Evolutionary conservation across 2,329 filamentous ascomycete genomes (phyloP), one percentile per base, ranked within the genome.

Genomic region (Fusarium phyllophilum): DNA sequence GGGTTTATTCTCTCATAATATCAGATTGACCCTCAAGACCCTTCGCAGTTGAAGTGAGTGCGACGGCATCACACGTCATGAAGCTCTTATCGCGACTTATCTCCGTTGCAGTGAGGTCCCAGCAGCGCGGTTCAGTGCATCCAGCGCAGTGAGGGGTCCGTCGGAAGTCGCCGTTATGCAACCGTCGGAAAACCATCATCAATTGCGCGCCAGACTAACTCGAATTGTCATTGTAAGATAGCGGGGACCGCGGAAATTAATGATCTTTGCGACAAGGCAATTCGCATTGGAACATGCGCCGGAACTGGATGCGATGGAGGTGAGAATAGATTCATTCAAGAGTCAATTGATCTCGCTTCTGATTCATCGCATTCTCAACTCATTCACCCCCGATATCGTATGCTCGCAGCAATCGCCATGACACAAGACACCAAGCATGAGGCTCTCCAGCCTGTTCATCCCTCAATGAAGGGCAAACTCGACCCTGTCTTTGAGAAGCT

Each of bases 401-500:
- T 24, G 29, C 31, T 24, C 4, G 1, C 18, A 22, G 17, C 31
- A 49, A 29, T 34, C 9, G 20, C 24, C 26, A 72, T 74, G 72
- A 62, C 71, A 4, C 61, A 62, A 52, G 55, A 61, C 33, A 42
- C 36, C n/a, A 69, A 74, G 48, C 83, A 86, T 75, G 84, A 86
- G 78, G 82, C 83, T 29, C 81, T 87, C 55, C 86, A 88, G 76
- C 84, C 85, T 26, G 82, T 88, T 62, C 85, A 86, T 72, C 84
- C 85, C 26, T 83, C 84, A 10, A 82, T 87, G 77, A 81, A 83
- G 26, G 82, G 83, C 61, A 83, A 83, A 59, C 79, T 88, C 31
- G 85, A 87, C 76, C 84, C 85, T 10, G 79, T 79, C 48, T 87
- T 86, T 67, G 79, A 86, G 66, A 80, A 85, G 59, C 83, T 87